Evolutionary conservation across 2,329 filamentous ascomycete species (phyloP).

Genomic region (Seiridium unicorne): DNA sequence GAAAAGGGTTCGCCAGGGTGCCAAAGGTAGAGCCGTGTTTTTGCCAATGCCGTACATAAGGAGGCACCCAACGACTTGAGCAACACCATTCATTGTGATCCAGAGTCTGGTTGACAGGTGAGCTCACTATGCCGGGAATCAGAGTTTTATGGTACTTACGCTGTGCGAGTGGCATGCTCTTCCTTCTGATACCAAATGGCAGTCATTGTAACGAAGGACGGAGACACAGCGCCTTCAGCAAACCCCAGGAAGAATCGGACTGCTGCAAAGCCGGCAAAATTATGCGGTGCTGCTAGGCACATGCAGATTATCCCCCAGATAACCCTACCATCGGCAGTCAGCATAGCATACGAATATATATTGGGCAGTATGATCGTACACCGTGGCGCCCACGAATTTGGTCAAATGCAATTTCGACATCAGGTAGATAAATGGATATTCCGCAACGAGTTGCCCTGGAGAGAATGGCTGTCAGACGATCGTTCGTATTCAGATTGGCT

Average conservation of each 20-base stretch:
- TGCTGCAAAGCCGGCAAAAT: constrained; percentile 35
- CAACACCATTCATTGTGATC: constrained; percentile 44
- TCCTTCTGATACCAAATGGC: constrained; percentile 37
- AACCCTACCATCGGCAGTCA: constrained; percentile 23
- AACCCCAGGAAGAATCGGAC: constrained; percentile 42
- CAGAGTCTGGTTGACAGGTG: constrained; percentile 22
- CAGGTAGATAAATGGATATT: constrained; percentile 49
- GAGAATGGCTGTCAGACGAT: no score
- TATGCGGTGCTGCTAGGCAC: constrained; percentile 39
- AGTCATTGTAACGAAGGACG: constrained; percentile 39
- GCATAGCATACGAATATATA: neutral
- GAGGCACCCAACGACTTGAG: constrained; percentile 42
- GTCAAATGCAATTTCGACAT: constrained; percentile 48
- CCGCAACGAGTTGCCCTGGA: constrained; percentile 37
- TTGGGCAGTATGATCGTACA: constrained; percentile 27
- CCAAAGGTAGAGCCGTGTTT: constrained; percentile 32
- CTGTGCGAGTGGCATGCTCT: constrained; percentile 32
- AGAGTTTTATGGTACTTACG: constrained; percentile 2
- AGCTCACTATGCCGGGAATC: neutral
- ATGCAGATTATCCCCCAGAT: constrained; percentile 42
- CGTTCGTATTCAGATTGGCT: no score
- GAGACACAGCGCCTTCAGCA: constrained; percentile 28
- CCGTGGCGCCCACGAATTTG: constrained; percentile 46
- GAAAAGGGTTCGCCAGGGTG: constrained; percentile 46
- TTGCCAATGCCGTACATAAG: constrained; percentile 52